Percentiles rank a stretch among this genome's conserved stretches.
phyloP scores from a whole-genome alignment of 257 asterid species.

The Solanum gracilifrons region DNA sequence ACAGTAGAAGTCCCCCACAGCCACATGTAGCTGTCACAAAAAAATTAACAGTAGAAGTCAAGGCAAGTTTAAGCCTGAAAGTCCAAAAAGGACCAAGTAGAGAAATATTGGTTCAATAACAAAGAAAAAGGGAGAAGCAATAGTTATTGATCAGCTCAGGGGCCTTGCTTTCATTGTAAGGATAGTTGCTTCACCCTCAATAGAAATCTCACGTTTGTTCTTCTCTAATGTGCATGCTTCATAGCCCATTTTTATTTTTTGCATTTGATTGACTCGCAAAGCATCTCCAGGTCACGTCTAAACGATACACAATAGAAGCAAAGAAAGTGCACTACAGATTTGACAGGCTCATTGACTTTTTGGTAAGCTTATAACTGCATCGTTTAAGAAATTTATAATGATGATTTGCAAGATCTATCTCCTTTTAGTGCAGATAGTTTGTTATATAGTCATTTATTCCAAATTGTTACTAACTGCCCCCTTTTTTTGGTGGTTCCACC shows the following conservation, averaged over 20 bases:
- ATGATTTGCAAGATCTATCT: neutral
- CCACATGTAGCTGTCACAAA: neutral
- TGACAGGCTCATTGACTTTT: slow-evolving; percentile 57
- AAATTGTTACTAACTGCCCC: neutral
- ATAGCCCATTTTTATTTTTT: neutral
- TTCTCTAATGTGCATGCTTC: neutral
- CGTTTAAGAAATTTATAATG: neutral
- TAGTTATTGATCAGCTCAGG: neutral
- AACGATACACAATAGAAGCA: slow-evolving; percentile 72
- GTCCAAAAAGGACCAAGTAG: neutral
- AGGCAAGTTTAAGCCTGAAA: neutral
- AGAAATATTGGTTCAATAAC: neutral
- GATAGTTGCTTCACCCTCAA: neutral
- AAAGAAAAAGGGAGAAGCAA: neutral
- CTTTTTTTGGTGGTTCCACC: neutral
- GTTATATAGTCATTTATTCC: neutral
- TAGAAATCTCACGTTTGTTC: neutral
- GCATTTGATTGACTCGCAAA: neutral
- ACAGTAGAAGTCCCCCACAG: neutral
- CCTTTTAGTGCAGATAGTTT: neutral
- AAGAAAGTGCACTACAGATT: slow-evolving; percentile 80
- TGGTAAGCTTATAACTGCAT: slow-evolving; percentile 38
- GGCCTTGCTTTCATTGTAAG: neutral
- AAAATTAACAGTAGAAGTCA: neutral
- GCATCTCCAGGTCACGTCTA: slow-evolving; percentile 71